Base-by-base conservation (phyloP, 257 asterid species). In the Petunia axillaris region DNA sequence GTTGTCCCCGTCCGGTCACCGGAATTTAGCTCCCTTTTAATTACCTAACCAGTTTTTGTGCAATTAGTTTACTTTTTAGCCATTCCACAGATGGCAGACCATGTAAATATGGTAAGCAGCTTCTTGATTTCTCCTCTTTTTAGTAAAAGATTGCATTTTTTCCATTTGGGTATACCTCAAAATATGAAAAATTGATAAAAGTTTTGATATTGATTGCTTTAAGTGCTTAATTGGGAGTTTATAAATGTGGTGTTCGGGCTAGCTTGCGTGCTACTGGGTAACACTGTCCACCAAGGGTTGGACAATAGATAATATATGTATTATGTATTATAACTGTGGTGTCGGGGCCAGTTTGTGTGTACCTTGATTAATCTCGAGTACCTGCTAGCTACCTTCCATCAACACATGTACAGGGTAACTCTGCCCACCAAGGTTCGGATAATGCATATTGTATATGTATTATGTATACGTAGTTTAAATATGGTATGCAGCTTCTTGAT, bases 71-170 rank as follows among this genome's bases (percentile, higher is more conserved):
- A 3, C 1, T 8, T 71, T 43, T 50, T 35, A 0, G 62, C 13
- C 11, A 50, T 73, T 73, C 13, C 35, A 46, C 77, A 35, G 46
- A 73, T 73, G 77, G 46, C 13, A 73, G 78, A 35, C 78, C 25
- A 35, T 35, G 48, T 35, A 50, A 73, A 73, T 73, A 11, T 50
- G 78, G 78, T 73, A 11, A 1, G 78, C 52, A 3, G 4, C 41
- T 50, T 73, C 62, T 73, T 71, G 44, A 4, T 48, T 5, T 73
- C 62, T 71, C 77, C 25, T 6, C n/a, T 71, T 11, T 10, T 50
- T 54, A 50, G 77, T 50, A 25, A 48, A 71, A 71, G 4, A 6
- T 71, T 71, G 77, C 1, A 35, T 48, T 48, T n/a, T 71, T 48
- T 1, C 1, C 44, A 35, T 35, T 48, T 25, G 60, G 77, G 44